Evolutionary conservation across 2,329 filamentous ascomycete species (phyloP), one percentile per base, ranked within the genome.

Genomic region (Diplodia seriata): DNA sequence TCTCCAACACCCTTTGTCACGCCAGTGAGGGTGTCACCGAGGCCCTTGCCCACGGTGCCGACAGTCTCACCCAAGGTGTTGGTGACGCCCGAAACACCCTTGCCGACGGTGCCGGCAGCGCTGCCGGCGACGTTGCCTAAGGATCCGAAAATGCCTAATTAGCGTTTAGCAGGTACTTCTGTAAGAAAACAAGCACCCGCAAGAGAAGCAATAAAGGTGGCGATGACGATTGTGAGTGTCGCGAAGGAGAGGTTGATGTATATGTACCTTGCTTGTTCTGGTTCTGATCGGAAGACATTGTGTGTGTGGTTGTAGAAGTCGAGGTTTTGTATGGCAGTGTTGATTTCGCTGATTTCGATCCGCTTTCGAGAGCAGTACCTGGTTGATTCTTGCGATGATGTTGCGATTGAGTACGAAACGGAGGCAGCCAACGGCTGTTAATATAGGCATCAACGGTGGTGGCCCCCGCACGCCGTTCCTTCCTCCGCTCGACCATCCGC

Each of bases 1-100:
- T 79, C 77, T 0, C 77, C 77, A 20, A 77, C 20, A 0, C 76
- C 77, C 56, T 73, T 69, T 8, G 76, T 78, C 6, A 79, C 71
- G 0, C 77, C 77, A 9, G 73, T 72, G 31, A 79, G 73, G 0
- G 75, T 76, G 69, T 79, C 75, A 0, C 77, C 77, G 0, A 79
- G 69, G 1, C 77, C 77, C 68, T 78, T 78, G 0, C 77, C 64
- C 18, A 67, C 40, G 1, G 33, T 57, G 36, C 33, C 49, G 33
- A 67, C 55, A 4, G 49, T 57, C 4, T 53, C 56, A 9, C 43
- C 66, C n/a, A 67, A 33, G 15, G 66, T 61, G 15, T 36, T 53
- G 49, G 55, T 57, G 47, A 67, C 36, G 49, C 33, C 55, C 4
- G 55, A 61, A 14, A 61, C 54, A 43, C 53, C 53, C 31, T 63